A percentile compares a stretch with the other conserved stretches of the same genome.
Evolutionary conservation across 371 early-diverging fungal genomes (phyloP).

Genomic region (Saksenaea vasiformis): DNA sequence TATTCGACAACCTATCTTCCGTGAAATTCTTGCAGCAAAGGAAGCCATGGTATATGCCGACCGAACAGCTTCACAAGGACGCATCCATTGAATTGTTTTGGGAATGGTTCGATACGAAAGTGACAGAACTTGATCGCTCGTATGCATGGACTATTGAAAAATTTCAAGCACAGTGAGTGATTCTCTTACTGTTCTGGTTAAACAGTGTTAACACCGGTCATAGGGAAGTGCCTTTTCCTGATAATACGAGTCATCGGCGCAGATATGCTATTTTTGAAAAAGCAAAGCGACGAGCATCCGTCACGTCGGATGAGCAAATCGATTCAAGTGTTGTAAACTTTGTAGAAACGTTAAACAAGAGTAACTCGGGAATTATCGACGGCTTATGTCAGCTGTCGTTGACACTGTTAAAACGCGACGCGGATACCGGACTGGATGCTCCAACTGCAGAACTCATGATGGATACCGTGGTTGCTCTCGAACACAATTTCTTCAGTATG

Average conservation of each 20-base stretch:
- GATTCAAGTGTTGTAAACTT: slow-evolving; percentile 19
- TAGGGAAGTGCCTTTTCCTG: background rate
- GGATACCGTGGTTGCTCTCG: slow-evolving; percentile 4
- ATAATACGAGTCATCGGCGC: background rate
- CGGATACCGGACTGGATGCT: slow-evolving; percentile 1
- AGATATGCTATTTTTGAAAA: slow-evolving; percentile 9
- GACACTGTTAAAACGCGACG: slow-evolving; percentile 17
- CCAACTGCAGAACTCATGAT: slow-evolving; percentile 5
- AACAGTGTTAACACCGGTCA: background rate
- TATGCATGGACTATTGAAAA: slow-evolving; percentile 39
- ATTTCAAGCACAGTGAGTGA: slow-evolving; percentile 12
- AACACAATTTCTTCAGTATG: slow-evolving; percentile 3
- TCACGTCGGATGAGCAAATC: background rate
- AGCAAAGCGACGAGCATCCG: background rate
- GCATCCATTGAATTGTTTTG: slow-evolving; percentile 14
- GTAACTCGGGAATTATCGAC: slow-evolving; percentile 46
- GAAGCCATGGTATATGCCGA: slow-evolving; percentile 15
- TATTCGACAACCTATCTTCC: slow-evolving; percentile 32
- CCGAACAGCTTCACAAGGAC: background rate
- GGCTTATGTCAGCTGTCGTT: slow-evolving; percentile 30
- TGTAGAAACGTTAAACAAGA: slow-evolving; percentile 32
- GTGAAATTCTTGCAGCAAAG: slow-evolving; percentile 5
- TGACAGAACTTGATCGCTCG: slow-evolving; percentile 33
- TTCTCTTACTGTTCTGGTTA: background rate
- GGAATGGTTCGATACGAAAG: slow-evolving; percentile 47